Conservation (phyloP, 352 stramenopile genomes). For the Aphanomyces invadans region DNA sequence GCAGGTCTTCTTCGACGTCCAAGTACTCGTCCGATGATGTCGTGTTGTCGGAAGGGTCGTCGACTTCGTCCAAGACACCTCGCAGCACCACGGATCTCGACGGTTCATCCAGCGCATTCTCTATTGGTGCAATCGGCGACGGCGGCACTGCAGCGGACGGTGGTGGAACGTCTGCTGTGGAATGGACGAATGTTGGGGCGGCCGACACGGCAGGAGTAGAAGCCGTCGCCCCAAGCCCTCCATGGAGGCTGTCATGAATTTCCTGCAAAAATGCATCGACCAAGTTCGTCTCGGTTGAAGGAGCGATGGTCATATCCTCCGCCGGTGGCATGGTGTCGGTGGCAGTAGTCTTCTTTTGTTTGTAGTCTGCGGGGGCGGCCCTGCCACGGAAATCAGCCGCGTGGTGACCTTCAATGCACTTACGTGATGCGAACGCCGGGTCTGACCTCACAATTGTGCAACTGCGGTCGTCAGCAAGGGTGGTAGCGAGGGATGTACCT, state of each 20-base stretch:
- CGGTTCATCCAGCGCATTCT: constrained; percentile 33
- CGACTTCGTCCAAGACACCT: constrained; percentile 50
- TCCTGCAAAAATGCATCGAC: constrained; percentile 19
- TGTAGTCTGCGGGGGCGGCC: constrained; percentile 42
- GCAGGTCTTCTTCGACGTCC: constrained; percentile 70
- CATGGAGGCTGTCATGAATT: constrained; percentile 11
- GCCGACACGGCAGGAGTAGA: background rate
- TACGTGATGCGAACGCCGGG: constrained; percentile 78
- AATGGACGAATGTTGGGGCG: background rate
- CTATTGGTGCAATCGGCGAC: background rate
- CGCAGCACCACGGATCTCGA: constrained; percentile 57
- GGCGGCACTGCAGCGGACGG: background rate
- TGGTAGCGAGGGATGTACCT: constrained; percentile 30
- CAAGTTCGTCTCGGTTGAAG: background rate
- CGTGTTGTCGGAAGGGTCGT: background rate
- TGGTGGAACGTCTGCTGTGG: background rate
- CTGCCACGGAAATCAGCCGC: constrained; percentile 25
- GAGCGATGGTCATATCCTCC: background rate
- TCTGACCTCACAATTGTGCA: constrained; percentile 80
- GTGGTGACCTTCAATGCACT: background rate
- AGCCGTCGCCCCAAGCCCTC: background rate
- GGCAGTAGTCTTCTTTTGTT: constrained; percentile 26
- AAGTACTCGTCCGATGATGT: constrained; percentile 47
- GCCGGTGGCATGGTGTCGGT: background rate
- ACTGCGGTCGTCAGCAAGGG: constrained; percentile 28